phyloP scores from a whole-genome alignment of 2,329 filamentous ascomycete genomes.

The Fusarium miscanthi region DNA sequence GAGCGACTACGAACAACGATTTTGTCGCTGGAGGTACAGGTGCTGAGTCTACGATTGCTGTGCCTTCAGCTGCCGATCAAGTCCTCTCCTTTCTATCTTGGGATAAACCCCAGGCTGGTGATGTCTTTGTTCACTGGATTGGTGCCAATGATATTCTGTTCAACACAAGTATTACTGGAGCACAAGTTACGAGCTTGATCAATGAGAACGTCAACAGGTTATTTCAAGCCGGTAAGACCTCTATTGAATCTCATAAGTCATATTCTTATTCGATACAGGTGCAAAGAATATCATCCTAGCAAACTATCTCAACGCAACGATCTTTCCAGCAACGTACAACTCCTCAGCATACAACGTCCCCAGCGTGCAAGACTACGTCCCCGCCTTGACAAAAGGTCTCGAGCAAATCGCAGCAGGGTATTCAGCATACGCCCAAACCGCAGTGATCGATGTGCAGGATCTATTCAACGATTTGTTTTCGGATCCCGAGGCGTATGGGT shows the following conservation, averaged over 20 bases:
- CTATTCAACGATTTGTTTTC: conserved; percentile 2
- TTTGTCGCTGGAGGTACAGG: conserved; percentile 30
- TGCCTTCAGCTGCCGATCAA: conserved; percentile 24
- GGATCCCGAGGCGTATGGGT: background rate
- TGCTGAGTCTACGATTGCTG: conserved; percentile 12
- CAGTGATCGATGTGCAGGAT: conserved; percentile 1
- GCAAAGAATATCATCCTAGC: conserved; percentile 19
- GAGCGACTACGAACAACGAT: conserved; percentile 21
- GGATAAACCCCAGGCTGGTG: background rate
- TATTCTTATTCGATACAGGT: background rate
- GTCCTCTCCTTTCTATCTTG: conserved; percentile 9
- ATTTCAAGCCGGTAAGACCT: conserved; percentile 10
- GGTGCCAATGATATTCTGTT: conserved; percentile 31
- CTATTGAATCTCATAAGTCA: rapidly evolving
- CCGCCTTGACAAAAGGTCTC: background rate
- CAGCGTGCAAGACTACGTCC: background rate
- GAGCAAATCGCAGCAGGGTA: conserved; percentile 14
- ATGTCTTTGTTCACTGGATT: conserved; percentile 33
- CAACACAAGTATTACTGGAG: conserved; percentile 26
- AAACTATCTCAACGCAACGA: conserved; percentile 19
- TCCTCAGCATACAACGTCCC: conserved; percentile 16
- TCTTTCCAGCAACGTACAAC: conserved; percentile 20
- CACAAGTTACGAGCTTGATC: conserved; percentile 17
- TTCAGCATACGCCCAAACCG: background rate
- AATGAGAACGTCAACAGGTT: conserved; percentile 7